phyloP scores from a whole-genome alignment of 2,329 filamentous ascomycete species.

The Verticillium nonalfalfae region DNA sequence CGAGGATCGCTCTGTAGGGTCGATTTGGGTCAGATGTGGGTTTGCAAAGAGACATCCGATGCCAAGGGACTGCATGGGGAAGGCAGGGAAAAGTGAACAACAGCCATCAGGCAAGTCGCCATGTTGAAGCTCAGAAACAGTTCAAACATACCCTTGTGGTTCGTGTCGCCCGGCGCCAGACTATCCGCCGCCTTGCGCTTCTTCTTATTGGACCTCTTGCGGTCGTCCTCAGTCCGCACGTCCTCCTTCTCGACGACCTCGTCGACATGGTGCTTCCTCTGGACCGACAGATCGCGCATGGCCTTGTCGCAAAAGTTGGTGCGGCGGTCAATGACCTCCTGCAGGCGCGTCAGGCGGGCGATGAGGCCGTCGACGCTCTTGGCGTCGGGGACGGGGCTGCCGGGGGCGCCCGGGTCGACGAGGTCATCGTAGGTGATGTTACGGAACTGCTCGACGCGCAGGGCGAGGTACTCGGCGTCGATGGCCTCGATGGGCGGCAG shows the following conservation, averaged over 20 bases:
- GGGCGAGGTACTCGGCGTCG: slow-evolving; percentile 61
- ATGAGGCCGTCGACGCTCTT: slow-evolving; percentile 58
- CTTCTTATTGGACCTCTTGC: slow-evolving; percentile 61
- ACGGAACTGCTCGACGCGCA: slow-evolving; percentile 51
- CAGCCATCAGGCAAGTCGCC: too few relatives aligned
- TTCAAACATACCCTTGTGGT: slow-evolving; percentile 20
- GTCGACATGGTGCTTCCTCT: slow-evolving; percentile 56
- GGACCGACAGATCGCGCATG: slow-evolving; percentile 63
- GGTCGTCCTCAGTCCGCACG: slow-evolving; percentile 40
- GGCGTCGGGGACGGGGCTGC: slow-evolving; percentile 55
- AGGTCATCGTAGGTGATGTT: slow-evolving; percentile 63
- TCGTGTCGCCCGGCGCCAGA: slow-evolving; percentile 47
- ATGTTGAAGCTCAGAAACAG: not conserved
- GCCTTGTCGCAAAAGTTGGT: slow-evolving; percentile 64
- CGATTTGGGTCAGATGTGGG: not conserved
- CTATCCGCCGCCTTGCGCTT: slow-evolving; percentile 68
- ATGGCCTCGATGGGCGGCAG: slow-evolving; percentile 49
- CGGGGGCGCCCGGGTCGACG: slow-evolving; percentile 54
- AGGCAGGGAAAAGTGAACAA: too few relatives aligned
- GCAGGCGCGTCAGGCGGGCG: slow-evolving; percentile 55
- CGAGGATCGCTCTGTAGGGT: slow-evolving; percentile 42
- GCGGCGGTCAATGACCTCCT: slow-evolving; percentile 61
- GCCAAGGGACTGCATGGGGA: too few relatives aligned
- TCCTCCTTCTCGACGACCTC: slow-evolving; percentile 40
- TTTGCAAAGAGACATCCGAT: not conserved